These are phyloP conservation scores for Sordariomycetes sp. DNA, from an alignment of 2,329 filamentous ascomycete species.

Conservation along the genomic window DNA sequence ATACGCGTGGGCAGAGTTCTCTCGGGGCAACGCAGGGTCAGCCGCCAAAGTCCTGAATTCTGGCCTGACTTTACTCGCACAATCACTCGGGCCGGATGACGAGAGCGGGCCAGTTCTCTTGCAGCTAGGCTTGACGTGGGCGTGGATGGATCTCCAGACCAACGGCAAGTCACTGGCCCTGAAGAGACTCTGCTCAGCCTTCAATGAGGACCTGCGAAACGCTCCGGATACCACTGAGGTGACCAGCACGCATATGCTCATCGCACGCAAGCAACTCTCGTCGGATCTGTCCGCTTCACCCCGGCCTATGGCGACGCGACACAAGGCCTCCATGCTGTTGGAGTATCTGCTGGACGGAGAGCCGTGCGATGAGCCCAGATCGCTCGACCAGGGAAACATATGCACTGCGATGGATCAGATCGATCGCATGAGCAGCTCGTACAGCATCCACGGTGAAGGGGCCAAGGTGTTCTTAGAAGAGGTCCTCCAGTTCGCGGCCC, in stretches of 20 bases:
- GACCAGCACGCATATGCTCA: constrained; percentile 37
- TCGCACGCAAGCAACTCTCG: constrained; percentile 40
- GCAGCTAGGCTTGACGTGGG: constrained; percentile 38
- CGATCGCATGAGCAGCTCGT: constrained; percentile 29
- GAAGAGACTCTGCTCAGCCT: constrained; percentile 28
- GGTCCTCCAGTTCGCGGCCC: constrained; percentile 59
- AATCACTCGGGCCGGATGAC: too few species aligned
- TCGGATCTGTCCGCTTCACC: constrained; percentile 38
- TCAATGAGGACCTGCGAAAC: constrained; percentile 17
- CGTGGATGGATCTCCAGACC: constrained; percentile 54
- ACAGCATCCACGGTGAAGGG: constrained; percentile 25
- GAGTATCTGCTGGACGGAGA: constrained; percentile 51
- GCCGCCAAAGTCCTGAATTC: constrained; percentile 59
- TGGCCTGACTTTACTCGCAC: too few species aligned
- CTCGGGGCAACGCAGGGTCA: constrained; percentile 44
- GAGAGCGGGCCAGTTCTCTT: neutral
- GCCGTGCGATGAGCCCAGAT: constrained; percentile 34
- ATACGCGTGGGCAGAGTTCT: constrained; percentile 65
- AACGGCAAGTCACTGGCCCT: constrained; percentile 23
- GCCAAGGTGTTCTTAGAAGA: constrained; percentile 42
- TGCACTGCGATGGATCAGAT: constrained; percentile 34
- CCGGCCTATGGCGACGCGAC: constrained; percentile 42
- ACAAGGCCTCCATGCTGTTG: constrained; percentile 56
- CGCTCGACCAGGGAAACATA: constrained; percentile 44
- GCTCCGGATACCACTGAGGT: constrained; percentile 9